Evolutionary conservation across 2,329 filamentous ascomycete species (phyloP), one percentile per base, ranked within the genome.

Genomic region (Truncatella angustata): DNA sequence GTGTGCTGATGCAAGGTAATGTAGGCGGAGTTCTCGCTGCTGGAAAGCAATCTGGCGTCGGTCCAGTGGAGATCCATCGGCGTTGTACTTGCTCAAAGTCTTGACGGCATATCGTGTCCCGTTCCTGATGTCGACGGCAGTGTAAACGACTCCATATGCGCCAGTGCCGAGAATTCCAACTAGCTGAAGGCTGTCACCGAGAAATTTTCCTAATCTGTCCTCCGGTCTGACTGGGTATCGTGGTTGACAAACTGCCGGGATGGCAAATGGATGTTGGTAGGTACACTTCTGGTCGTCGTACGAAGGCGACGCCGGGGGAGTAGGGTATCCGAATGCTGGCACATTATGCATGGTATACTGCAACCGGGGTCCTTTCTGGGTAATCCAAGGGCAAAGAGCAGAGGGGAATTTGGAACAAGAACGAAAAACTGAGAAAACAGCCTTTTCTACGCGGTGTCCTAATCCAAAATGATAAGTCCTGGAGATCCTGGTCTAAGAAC

Each of bases 71-170:
- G 79, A 77, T 59, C 84, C 84, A 67, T 86, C 81, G 59, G 79
- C 65, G 71, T 93, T 94, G 72, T 87, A 81, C 74, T 96, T 97
- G 85, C 91, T 94, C 67, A 99, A 81, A 56, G 92, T 93, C 80
- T 99, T 99, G 67, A 99, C 93, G 58, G 94, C 94, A 78, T 96
- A 99, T 59, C 84, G 86, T 53, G 85, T 81, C 68, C 88, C 83
- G 60, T 86, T 93, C 68, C 87, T 86, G 67, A 93, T 83, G 74
- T 94, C 92, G 73, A 89, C 78, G 64, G 92, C 92, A 59, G 86
- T 85, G 76, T 97, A 97, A 23, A 99, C 94, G 37, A 97, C 92
- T 58, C 94, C 94, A 72, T 99, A 99, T 53, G 94, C 94, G 62
- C 94, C 94, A 47, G 93, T 90, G 59, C 94, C 94, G 56, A 97